Base-by-base conservation (phyloP, 2,329 filamentous ascomycete genomes). In the Fusarium anguioides region DNA sequence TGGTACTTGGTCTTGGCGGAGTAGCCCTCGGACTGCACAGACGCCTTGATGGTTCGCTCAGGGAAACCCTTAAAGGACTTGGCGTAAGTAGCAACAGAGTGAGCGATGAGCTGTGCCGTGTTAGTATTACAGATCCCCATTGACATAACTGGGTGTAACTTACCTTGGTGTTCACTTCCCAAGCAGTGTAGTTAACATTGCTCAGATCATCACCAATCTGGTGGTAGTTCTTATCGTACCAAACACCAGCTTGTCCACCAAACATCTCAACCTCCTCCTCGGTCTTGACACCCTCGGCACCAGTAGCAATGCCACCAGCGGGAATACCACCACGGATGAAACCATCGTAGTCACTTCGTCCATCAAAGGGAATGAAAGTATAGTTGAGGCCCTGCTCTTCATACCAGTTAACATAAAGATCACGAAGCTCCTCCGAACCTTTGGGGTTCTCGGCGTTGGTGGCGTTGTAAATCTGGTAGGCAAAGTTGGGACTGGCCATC, bases 281-380 rank as follows among this genome's bases (percentile, higher is more conserved):
- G 0, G 90, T 93, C 86, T 94, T 94, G 79, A 92, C 76, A 14
- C 86, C 90, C 77, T 94, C 91, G 2, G 92, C 92, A 36, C 92
- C 92, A 4, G 91, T 93, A 53, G 91, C 91, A 62, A 94, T 87
- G 27, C 92, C 92, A 23, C 92, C 91, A 2, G 87, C 87, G 0
- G 92, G 90, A 39, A 94, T 93, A 5, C 89, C 89, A 55, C 86
- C 84, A 33, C 87, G 83, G 72, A 94, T 90, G 80, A 95, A 94
- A 2, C 87, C 89, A 48, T 89, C 90, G 71, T 95, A 95, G 77
- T 96, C 92, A 65, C 89, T 92, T 59, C 92, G 88, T 8, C 92
- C 92, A 70, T 93, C 90, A 68, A 96, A 95, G 4, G 87, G 86
- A 26, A 91, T 91, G 58, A 91, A 87, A 1, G 87, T 91, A 75